Conservation (phyloP, 176 grass and related monocot species). For the Urochloa ruziziensis region DNA sequence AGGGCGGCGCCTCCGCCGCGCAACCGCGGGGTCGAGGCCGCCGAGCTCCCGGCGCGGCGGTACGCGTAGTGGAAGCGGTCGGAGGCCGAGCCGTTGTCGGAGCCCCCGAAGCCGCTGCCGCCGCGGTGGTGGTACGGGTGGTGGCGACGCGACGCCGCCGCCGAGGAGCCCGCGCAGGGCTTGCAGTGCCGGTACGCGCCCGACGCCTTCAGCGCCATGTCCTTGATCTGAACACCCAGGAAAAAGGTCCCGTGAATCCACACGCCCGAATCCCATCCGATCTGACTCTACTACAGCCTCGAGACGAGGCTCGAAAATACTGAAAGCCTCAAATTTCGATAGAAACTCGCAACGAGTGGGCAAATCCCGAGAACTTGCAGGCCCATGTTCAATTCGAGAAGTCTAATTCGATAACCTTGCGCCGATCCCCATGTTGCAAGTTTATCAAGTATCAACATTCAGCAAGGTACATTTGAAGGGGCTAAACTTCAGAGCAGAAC, state of each 20-base stretch:
- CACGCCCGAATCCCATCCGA: slow-evolving; percentile 15
- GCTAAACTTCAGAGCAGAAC: background rate
- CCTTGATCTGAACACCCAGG: slow-evolving; percentile 69
- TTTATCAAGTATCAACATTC: too few relatives aligned
- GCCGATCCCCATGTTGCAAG: background rate
- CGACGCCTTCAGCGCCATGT: slow-evolving; percentile 90
- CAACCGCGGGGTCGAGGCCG: slow-evolving; percentile 48
- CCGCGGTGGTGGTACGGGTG: slow-evolving; percentile 60
- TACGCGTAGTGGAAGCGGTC: slow-evolving; percentile 66
- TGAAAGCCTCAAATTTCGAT: background rate
- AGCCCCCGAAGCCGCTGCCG: slow-evolving; percentile 39
- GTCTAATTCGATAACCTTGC: background rate
- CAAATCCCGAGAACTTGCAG: background rate
- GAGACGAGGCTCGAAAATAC: background rate
- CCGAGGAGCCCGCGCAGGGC: slow-evolving; percentile 62
- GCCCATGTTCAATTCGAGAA: background rate
- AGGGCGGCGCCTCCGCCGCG: slow-evolving; percentile 21
- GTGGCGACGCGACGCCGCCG: slow-evolving; percentile 35
- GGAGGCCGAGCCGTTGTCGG: slow-evolving; percentile 41
- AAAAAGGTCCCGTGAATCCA: slow-evolving; percentile 31
- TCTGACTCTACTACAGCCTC: slow-evolving; percentile 31
- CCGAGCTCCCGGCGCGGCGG: slow-evolving; percentile 55
- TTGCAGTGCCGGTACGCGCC: slow-evolving; percentile 97
- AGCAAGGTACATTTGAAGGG: background rate
- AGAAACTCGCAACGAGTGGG: background rate